phyloP scores from a whole-genome alignment of 768 basidiomycete species.

The Thelephora ganbajun region DNA sequence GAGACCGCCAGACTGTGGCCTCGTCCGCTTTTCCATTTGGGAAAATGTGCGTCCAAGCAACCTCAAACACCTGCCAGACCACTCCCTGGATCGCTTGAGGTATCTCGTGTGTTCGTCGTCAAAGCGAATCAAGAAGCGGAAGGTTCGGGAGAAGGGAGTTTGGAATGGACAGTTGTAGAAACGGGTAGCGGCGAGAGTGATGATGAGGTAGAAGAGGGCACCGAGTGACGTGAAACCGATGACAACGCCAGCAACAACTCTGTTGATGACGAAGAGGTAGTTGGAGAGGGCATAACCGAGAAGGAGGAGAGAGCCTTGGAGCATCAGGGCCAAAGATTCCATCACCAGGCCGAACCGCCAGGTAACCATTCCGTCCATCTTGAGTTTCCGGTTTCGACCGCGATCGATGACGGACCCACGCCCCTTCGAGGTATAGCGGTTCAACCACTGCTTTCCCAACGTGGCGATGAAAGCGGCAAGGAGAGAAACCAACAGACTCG shows the following conservation, averaged over 20 bases:
- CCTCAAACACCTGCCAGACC: too few relatives aligned
- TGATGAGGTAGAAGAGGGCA: conserved; percentile 5
- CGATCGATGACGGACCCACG: conserved; percentile 8
- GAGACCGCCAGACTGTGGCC: not conserved
- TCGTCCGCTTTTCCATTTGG: not conserved
- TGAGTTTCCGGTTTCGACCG: conserved; percentile 7
- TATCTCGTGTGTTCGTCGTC: not conserved
- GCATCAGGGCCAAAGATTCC: conserved; percentile 5
- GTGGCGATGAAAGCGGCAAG: conserved; percentile 9
- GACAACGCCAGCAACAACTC: conserved; percentile 6
- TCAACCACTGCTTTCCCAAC: conserved; percentile 11
- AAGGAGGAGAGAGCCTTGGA: conserved; percentile 8
- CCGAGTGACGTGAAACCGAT: conserved; percentile 2
- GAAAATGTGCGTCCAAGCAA: not conserved
- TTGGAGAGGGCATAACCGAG: conserved; percentile 7
- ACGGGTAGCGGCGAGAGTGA: conserved; percentile 5
- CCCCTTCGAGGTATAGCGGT: not conserved
- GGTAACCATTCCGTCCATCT: conserved; percentile 6
- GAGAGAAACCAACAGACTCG: conserved; percentile 8
- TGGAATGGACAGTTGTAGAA: conserved; percentile 9
- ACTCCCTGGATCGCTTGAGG: not conserved
- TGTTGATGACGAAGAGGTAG: conserved; percentile 3
- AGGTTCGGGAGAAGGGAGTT: conserved; percentile 8
- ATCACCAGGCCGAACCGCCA: conserved; percentile 9
- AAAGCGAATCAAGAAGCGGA: conserved; percentile 2